Conservation (phyloP, 225 moss, liverwort and hornwort species). For the Marchantia polymorpha region DNA sequence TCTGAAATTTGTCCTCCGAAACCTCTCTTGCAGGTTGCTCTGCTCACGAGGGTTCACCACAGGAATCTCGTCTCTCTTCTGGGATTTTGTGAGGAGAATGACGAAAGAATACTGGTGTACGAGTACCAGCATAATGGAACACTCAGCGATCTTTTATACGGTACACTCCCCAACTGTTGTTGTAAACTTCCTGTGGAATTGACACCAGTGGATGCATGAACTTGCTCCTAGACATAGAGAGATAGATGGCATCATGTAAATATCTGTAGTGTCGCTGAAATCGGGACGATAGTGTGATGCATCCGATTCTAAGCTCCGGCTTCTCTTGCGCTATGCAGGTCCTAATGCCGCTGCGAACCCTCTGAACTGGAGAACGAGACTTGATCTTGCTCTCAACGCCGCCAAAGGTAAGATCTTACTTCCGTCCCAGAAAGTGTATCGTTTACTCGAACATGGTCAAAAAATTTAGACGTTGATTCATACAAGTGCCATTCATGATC, state of each 20-base stretch:
- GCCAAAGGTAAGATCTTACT: slow-evolving; percentile 10
- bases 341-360: slow-evolving; percentile 1
- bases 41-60: slow-evolving; percentile 25
- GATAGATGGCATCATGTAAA: no score
- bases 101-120: slow-evolving; percentile 20
- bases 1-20: background rate
- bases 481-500: background rate
- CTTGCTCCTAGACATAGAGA: no score
- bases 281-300: background rate
- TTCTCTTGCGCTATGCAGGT: background rate
- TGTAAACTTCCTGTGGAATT: background rate
- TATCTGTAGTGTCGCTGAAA: background rate
- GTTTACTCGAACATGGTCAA: background rate
- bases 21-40: background rate
- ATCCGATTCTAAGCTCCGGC: background rate
- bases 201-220: background rate
- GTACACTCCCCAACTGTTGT: background rate
- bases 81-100: slow-evolving; percentile 17
- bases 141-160: slow-evolving; percentile 14
- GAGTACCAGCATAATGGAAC: slow-evolving; percentile 25
- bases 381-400: slow-evolving; percentile 18
- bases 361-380: slow-evolving; percentile 17
- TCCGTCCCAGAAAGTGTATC: background rate
- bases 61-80: slow-evolving; percentile 24
- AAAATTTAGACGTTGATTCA: background rate